Evolutionary conservation across 768 basidiomycete species (phyloP).

Genomic region (Amylocystis lapponica): DNA sequence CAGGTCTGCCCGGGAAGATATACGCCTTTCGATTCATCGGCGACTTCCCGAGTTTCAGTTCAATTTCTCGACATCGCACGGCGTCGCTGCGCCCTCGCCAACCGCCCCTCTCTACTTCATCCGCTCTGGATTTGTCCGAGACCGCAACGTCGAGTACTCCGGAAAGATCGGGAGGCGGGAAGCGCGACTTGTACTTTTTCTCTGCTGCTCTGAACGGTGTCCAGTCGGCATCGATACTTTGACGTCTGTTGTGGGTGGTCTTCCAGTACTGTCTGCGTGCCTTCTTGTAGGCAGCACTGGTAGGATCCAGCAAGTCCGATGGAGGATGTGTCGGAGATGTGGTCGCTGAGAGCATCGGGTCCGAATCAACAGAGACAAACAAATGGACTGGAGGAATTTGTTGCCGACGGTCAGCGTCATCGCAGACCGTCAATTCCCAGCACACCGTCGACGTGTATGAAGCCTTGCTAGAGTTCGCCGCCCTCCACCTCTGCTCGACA

Average conservation of each 20-base stretch:
- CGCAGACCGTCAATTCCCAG: neutral
- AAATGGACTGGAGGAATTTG: too few relatives aligned
- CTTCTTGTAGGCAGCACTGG: slow-evolving; percentile 50
- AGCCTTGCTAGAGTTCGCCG: too few relatives aligned
- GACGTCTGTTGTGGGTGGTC: slow-evolving; percentile 49
- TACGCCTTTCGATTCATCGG: slow-evolving; percentile 30
- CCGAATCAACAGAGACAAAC: neutral
- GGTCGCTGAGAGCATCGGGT: slow-evolving; percentile 6
- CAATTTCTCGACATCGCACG: slow-evolving; percentile 28
- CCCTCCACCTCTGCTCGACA: too few relatives aligned
- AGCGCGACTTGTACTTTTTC: slow-evolving; percentile 74
- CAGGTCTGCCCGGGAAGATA: slow-evolving; percentile 49
- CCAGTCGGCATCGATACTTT: slow-evolving; percentile 48
- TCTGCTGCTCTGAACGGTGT: slow-evolving; percentile 73
- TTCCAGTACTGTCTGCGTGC: slow-evolving; percentile 54
- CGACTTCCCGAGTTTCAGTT: slow-evolving; percentile 14
- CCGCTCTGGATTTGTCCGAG: slow-evolving; percentile 33
- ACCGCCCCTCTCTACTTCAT: slow-evolving; percentile 38
- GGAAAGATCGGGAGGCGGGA: slow-evolving; percentile 71
- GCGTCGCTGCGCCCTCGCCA: slow-evolving; percentile 43
- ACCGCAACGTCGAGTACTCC: slow-evolving; percentile 61
- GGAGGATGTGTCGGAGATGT: neutral
- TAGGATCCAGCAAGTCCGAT: slow-evolving; percentile 33
- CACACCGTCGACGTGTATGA: neutral
- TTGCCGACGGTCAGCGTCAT: slow-evolving; percentile 15